Evolutionary conservation across 495 filamentous ascomycete species (phyloP).

Genomic region (Clohesyomyces aquaticus): DNA sequence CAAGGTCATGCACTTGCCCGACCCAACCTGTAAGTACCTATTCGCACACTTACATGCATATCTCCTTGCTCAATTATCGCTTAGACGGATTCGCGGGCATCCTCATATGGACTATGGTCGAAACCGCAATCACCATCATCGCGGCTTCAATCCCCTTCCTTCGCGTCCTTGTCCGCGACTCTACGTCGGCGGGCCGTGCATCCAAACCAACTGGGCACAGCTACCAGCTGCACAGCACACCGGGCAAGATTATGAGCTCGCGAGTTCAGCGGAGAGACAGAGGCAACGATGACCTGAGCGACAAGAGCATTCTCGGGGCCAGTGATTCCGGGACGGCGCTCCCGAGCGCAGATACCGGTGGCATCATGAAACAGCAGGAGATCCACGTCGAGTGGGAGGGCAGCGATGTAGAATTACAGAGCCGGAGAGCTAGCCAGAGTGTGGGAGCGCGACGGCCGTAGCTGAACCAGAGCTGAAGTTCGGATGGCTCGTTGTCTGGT

Average conservation of each 20-base stretch:
- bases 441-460: too few species aligned
- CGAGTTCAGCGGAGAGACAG: background rate
- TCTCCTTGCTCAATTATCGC: background rate
- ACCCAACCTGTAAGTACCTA: background rate
- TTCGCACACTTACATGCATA: background rate
- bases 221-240: slow-evolving; percentile 6
- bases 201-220: slow-evolving; percentile 1
- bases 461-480: too few species aligned
- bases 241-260: background rate
- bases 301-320: slow-evolving; percentile 13
- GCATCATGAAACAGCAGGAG: background rate
- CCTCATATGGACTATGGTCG: slow-evolving; percentile 17
- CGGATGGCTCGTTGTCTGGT: background rate
- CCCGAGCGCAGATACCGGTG: background rate
- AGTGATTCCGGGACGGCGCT: background rate
- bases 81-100: slow-evolving; percentile 3
- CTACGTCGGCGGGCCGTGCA: background rate
- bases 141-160: slow-evolving; percentile 24
- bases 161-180: slow-evolving; percentile 14
- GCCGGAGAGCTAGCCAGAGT: background rate
- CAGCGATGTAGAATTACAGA: background rate
- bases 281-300: slow-evolving; percentile 9
- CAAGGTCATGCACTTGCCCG: background rate
- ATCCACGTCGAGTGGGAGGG: background rate
- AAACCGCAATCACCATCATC: slow-evolving; percentile 17